Evolutionary conservation across 345 rosid genomes (phyloP).

Genomic region (Raphanus raphanistrum): DNA sequence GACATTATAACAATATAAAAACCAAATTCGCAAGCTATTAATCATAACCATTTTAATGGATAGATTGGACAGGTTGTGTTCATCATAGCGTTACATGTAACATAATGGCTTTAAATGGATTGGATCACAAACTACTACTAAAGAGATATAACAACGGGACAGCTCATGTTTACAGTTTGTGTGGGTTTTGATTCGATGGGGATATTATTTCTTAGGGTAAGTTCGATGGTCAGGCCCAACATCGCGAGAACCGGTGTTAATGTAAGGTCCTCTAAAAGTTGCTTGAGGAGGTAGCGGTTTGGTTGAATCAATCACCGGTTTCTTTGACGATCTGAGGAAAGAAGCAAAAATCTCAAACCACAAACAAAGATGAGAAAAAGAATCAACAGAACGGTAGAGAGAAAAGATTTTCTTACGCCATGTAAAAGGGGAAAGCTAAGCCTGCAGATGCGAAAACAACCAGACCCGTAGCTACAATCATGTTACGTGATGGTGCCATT

Average conservation of each 20-base stretch:
- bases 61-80: not conserved
- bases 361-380: not conserved
- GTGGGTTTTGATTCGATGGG: not conserved
- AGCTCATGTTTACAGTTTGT: not conserved
- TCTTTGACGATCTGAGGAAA: conserved; percentile 56
- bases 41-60: not conserved
- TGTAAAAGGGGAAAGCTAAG: conserved; percentile 84
- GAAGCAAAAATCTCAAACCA: not conserved
- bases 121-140: not conserved
- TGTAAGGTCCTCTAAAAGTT: conserved; percentile 93
- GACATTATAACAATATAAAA: too few species aligned
- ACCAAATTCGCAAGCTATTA: not conserved
- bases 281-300: conserved; percentile 93
- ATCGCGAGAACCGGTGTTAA: conserved; percentile 90
- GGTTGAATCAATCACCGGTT: conserved; percentile 77
- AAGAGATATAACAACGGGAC: not conserved
- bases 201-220: conserved; percentile 66
- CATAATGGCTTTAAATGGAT: not conserved
- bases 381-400: not conserved
- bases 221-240: conserved; percentile 79
- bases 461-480: conserved; percentile 73
- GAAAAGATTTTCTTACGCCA: conserved; percentile 61
- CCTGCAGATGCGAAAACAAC: conserved; percentile 78
- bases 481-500: conserved; percentile 66
- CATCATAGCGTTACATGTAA: not conserved